Evolutionary conservation across 805 yeast genomes (phyloP).

Genomic region (Teunomyces panamensis): DNA sequence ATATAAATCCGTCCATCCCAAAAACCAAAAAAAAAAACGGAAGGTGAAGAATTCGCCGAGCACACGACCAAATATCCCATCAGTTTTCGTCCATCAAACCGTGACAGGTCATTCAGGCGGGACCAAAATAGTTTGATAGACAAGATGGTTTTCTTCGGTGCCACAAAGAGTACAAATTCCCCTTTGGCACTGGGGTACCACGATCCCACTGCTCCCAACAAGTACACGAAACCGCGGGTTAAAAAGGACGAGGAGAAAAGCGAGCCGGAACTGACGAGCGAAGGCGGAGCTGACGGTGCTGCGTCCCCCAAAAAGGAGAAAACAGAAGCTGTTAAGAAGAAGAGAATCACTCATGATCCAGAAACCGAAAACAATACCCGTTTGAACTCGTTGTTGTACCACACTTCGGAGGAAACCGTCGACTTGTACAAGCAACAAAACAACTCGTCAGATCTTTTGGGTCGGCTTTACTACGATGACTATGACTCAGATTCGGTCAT

Average conservation of each 20-base stretch:
- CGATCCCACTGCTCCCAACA: constrained; percentile 6
- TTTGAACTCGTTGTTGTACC: constrained; percentile 37
- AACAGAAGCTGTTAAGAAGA: constrained; percentile 4
- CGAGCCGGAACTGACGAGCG: background rate
- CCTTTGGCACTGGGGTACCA: constrained; percentile 2
- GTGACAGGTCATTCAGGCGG: background rate
- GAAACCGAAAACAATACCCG: constrained; percentile 36
- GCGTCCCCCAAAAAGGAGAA: background rate
- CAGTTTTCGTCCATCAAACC: background rate
- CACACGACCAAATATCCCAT: constrained; percentile 1
- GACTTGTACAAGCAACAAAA: constrained; percentile 37
- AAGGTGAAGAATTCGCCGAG: no score
- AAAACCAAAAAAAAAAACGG: background rate
- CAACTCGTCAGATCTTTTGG: constrained; percentile 38
- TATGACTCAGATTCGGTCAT: constrained; percentile 30
- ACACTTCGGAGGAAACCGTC: constrained; percentile 36
- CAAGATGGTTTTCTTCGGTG: constrained; percentile 4
- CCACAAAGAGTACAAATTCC: constrained; percentile 1
- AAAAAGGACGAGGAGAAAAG: background rate
- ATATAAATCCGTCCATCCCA: background rate
- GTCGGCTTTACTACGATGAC: constrained; percentile 42
- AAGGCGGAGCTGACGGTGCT: background rate
- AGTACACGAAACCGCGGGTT: constrained; percentile 1
- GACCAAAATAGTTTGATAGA: background rate
- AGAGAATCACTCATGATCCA: constrained; percentile 6